Evolutionary conservation across 805 yeast species (phyloP).

Genomic region (Cyberlindnera maritima): DNA sequence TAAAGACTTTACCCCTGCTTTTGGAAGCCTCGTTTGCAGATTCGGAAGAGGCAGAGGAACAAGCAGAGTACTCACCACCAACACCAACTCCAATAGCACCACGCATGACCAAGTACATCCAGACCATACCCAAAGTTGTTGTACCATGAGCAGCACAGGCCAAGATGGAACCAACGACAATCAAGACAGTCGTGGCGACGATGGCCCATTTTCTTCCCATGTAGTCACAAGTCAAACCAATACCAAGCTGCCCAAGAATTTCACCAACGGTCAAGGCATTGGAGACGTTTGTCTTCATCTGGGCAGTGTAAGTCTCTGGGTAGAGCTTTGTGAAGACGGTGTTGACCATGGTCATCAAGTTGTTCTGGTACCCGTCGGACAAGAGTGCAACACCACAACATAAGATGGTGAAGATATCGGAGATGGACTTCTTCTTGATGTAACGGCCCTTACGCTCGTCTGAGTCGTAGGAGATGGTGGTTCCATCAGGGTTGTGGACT

Average conservation of each 20-base stretch:
- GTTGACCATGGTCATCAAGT: slow-evolving; percentile 69
- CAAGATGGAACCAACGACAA: slow-evolving; percentile 61
- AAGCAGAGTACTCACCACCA: slow-evolving; percentile 75
- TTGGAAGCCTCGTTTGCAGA: slow-evolving; percentile 67
- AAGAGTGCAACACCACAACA: slow-evolving; percentile 71
- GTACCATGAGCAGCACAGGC: slow-evolving; percentile 71
- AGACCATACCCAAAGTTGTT: slow-evolving; percentile 58
- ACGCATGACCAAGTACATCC: slow-evolving; percentile 73
- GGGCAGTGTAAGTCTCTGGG: slow-evolving; percentile 35
- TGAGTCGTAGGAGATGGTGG: slow-evolving; percentile 19
- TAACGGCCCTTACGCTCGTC: slow-evolving; percentile 23
- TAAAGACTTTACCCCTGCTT: slow-evolving; percentile 63
- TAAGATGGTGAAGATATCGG: slow-evolving; percentile 45
- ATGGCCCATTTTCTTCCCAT: slow-evolving; percentile 72
- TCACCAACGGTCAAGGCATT: slow-evolving; percentile 69
- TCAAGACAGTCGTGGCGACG: slow-evolving; percentile 55
- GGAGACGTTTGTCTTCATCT: slow-evolving; percentile 62
- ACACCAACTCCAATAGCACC: slow-evolving; percentile 79
- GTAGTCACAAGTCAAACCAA: slow-evolving; percentile 65
- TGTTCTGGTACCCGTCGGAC: slow-evolving; percentile 77
- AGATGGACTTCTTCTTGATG: slow-evolving; percentile 27
- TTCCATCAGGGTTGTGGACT: slow-evolving; percentile 13
- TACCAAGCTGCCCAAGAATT: slow-evolving; percentile 63
- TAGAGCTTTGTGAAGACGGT: slow-evolving; percentile 48
- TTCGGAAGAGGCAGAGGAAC: slow-evolving; percentile 66